Conservation (phyloP, 2,329 filamentous ascomycete genomes). For the Colletotrichum noveboracense region DNA sequence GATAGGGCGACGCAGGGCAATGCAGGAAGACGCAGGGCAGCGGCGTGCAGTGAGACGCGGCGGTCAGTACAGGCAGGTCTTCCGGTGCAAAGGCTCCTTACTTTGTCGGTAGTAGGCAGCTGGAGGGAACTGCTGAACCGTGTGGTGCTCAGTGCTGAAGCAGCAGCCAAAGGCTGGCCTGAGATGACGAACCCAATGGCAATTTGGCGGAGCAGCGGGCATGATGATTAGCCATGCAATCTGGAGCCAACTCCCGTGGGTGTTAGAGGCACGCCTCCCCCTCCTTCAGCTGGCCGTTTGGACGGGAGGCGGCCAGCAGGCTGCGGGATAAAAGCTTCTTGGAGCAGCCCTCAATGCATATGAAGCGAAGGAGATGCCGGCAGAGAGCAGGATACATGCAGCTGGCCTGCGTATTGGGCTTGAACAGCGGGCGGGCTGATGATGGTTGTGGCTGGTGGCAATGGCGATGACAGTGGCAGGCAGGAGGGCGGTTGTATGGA, state of each 20-base stretch:
- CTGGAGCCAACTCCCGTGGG: neutral
- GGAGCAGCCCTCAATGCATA: neutral
- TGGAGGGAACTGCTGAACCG: slow-evolving; percentile 13
- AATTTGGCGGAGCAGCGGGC: neutral
- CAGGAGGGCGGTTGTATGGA: neutral
- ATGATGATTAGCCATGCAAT: neutral
- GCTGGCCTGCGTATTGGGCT: neutral
- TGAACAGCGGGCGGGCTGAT: neutral
- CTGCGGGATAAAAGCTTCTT: neutral
- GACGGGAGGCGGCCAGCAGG: neutral
- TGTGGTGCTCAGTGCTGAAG: slow-evolving; percentile 2
- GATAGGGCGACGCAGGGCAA: neutral
- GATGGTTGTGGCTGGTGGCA: neutral
- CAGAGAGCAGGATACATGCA: neutral
- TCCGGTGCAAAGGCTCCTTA: neutral
- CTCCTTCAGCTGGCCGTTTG: neutral
- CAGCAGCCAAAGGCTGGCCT: neutral
- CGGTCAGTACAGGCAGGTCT: neutral
- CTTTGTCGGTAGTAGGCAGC: neutral
- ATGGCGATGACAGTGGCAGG: neutral
- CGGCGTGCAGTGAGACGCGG: neutral
- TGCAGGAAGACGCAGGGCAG: neutral
- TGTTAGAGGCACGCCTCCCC: neutral
- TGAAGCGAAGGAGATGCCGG: neutral
- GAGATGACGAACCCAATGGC: neutral